These are phyloP conservation scores for Diplocarpon mali DNA, from an alignment of 2,329 filamentous ascomycete genomes.

Conservation along the genomic window DNA sequence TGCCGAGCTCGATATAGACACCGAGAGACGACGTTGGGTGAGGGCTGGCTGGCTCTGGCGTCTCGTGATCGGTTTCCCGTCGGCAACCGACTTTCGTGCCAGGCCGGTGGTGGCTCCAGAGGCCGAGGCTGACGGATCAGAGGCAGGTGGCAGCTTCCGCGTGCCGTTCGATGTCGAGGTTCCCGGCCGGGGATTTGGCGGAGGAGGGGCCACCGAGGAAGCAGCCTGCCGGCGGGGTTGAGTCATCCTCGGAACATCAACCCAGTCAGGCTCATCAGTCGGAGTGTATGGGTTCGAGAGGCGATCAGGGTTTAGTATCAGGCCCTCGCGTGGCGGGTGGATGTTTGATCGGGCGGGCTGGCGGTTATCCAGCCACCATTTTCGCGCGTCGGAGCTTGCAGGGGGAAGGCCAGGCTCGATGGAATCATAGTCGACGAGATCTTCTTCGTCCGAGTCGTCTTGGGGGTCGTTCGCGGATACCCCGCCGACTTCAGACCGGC, in stretches of 20 bases:
- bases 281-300: slow-evolving; percentile 72
- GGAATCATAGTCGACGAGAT: slow-evolving; percentile 69
- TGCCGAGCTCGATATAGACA: slow-evolving; percentile 20
- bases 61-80: slow-evolving; percentile 4
- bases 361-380: slow-evolving; percentile 61
- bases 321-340: slow-evolving; percentile 49
- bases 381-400: slow-evolving; percentile 56
- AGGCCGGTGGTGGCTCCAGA: slow-evolving; percentile 12
- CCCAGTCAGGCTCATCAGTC: slow-evolving; percentile 75
- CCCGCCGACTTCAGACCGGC: slow-evolving; percentile 55
- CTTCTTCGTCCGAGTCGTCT: slow-evolving; percentile 63
- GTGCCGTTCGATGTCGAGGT: slow-evolving; percentile 10
- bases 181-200: slow-evolving; percentile 11
- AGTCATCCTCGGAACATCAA: slow-evolving; percentile 42
- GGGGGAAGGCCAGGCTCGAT: slow-evolving; percentile 67
- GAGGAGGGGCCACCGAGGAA: slow-evolving; percentile 6
- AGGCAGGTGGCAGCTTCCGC: slow-evolving; percentile 25
- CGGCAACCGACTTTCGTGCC: slow-evolving; percentile 11
- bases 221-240: slow-evolving; percentile 5
- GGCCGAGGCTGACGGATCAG: slow-evolving; percentile 10
- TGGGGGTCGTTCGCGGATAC: slow-evolving; percentile 47
- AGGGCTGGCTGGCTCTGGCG: slow-evolving; percentile 9
- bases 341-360: slow-evolving; percentile 66
- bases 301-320: slow-evolving; percentile 60
- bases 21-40: slow-evolving; percentile 19